Evolutionary conservation across 345 rosid genomes (phyloP).

Genomic region (Dipteronia sinensis): DNA sequence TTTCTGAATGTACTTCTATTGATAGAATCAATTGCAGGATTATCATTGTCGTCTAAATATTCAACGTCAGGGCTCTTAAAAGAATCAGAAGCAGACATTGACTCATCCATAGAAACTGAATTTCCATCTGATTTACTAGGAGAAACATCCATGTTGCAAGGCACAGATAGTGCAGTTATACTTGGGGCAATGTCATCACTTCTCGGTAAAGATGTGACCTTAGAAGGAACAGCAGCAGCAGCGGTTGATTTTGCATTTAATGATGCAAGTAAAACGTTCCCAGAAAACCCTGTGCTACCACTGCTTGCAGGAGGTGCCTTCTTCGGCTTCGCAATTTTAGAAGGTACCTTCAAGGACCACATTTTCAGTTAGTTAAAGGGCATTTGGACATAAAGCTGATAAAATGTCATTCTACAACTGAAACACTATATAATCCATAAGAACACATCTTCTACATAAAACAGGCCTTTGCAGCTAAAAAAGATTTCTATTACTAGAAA

Average conservation of each 20-base stretch:
- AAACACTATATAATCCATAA: background rate
- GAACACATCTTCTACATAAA: no score
- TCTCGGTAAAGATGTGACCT: slow-evolving; percentile 36
- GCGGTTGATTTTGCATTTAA: slow-evolving; percentile 35
- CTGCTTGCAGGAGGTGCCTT: slow-evolving; percentile 42
- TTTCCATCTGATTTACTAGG: slow-evolving; percentile 59
- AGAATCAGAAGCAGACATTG: slow-evolving; percentile 82
- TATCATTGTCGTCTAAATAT: slow-evolving; percentile 59
- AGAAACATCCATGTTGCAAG: slow-evolving; percentile 45
- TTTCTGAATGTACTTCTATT: slow-evolving; percentile 73
- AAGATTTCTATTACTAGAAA: background rate
- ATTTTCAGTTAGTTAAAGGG: slow-evolving; percentile 10
- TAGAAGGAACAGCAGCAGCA: slow-evolving; percentile 26
- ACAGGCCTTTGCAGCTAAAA: background rate
- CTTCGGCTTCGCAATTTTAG: slow-evolving; percentile 57
- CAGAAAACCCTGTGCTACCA: slow-evolving; percentile 29
- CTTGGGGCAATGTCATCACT: slow-evolving; percentile 30
- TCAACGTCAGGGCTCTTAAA: slow-evolving; percentile 88
- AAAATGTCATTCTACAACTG: background rate
- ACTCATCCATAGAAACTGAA: slow-evolving; percentile 70
- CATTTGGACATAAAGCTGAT: background rate
- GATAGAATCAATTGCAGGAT: slow-evolving; percentile 54
- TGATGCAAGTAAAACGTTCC: slow-evolving; percentile 30
- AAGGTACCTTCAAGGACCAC: slow-evolving; percentile 44
- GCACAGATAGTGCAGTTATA: slow-evolving; percentile 26